Evolutionary conservation across 164 flowering plant species (phyloP).

Genomic region (Liquidambar formosana): DNA sequence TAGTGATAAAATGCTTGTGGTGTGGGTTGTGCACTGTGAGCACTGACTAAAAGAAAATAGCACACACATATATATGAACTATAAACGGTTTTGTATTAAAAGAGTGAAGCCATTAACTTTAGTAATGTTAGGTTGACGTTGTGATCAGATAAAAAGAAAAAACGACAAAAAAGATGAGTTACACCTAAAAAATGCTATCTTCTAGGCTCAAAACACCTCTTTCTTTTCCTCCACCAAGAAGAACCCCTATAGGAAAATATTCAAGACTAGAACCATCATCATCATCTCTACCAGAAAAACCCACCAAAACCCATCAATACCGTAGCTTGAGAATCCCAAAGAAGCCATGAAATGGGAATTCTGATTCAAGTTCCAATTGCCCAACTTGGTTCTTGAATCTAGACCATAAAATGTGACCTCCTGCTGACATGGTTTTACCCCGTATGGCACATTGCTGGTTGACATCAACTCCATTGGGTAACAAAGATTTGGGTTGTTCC

Average conservation of each 20-base stretch:
- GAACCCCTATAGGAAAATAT: conserved; percentile 3
- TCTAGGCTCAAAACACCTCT: no score
- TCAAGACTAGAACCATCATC: conserved; percentile 19
- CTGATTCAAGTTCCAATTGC: conserved; percentile 14
- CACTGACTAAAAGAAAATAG: no score
- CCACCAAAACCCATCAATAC: conserved; percentile 30
- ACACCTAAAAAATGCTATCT: neutral
- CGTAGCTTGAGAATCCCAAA: conserved; percentile 27
- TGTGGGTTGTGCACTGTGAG: no score
- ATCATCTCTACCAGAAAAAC: conserved; percentile 18
- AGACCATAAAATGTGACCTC: conserved; percentile 23
- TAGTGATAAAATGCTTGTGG: no score
- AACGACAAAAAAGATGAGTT: neutral
- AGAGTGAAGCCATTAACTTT: no score
- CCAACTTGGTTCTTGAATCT: conserved; percentile 23
- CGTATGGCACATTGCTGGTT: conserved; percentile 25
- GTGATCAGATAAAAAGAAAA: neutral
- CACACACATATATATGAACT: no score
- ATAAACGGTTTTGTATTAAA: no score
- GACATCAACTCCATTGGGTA: conserved; percentile 26
- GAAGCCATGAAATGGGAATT: conserved; percentile 22
- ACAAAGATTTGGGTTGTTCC: conserved; percentile 75
- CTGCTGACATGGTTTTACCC: conserved; percentile 48
- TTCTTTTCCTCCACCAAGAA: neutral
- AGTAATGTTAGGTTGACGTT: no score